Percentiles rank a stretch among this genome's conserved stretches.
These are phyloP conservation scores for Pseudogymnoascus sp. DNA, from an alignment of 2,329 filamentous ascomycete species.

Conservation along the genomic window DNA sequence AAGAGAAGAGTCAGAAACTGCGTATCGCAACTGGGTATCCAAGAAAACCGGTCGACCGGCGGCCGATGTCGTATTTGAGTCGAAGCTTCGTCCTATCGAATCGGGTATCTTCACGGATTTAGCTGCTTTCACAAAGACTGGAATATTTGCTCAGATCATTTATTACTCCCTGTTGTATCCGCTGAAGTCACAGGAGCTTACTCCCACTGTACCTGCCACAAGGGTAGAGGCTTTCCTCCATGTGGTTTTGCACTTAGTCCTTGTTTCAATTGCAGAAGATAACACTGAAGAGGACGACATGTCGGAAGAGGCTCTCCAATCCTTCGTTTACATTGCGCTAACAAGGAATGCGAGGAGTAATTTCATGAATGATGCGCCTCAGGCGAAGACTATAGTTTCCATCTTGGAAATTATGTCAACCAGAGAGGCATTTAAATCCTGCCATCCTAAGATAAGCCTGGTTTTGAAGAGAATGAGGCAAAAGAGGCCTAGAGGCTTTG, in stretches of 20 bases:
- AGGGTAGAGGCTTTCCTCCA: conserved; percentile 87
- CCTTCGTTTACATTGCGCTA: conserved; percentile 66
- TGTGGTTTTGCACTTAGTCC: conserved; percentile 76
- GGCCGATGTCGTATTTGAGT: conserved; percentile 86
- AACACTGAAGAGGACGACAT: conserved; percentile 46
- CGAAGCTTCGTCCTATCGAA: conserved; percentile 66
- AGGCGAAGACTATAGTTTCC: conserved; percentile 53
- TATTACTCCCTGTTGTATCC: conserved; percentile 83
- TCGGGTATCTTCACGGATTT: conserved; percentile 71
- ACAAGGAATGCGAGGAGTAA: conserved; percentile 53
- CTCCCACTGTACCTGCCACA: conserved; percentile 68
- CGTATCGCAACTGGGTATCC: conserved; percentile 79
- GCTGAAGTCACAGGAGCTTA: conserved; percentile 57
- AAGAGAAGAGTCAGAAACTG: conserved; percentile 84
- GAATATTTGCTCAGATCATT: conserved; percentile 81
- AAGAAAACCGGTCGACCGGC: conserved; percentile 74
- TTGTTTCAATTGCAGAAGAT: conserved; percentile 83
- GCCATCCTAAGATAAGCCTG: conserved; percentile 73
- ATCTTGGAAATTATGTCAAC: conserved; percentile 52
- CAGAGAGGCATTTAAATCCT: conserved; percentile 70
- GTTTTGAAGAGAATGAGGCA: conserved; percentile 80
- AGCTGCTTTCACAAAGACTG: conserved; percentile 70
- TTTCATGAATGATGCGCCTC: conserved; percentile 47
- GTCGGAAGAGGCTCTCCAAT: conserved; percentile 41
- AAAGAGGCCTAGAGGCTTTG: conserved; percentile 66